A percentile compares a stretch with the other conserved stretches of the same genome.
phyloP scores from a whole-genome alignment of 108 stramenopile genomes.

The Nitzschia palea region DNA sequence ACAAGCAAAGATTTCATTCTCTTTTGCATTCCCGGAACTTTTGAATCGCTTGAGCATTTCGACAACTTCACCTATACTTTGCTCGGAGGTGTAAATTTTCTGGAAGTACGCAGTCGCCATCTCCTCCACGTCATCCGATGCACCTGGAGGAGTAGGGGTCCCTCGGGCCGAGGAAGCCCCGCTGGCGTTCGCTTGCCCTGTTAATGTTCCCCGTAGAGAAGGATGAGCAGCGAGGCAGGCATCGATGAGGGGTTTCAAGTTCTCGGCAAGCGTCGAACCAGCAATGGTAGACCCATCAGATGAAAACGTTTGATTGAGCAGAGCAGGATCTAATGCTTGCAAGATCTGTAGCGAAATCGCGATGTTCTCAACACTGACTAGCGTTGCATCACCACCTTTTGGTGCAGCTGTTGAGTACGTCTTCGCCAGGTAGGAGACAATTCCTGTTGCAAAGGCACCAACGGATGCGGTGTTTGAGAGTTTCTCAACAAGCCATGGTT shows the following conservation, averaged over 20 bases:
- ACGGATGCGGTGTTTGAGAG: slow-evolving; percentile 36
- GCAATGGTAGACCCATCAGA: slow-evolving; percentile 27
- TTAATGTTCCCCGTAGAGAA: slow-evolving; percentile 37
- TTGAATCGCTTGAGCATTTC: slow-evolving; percentile 96
- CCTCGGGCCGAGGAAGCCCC: slow-evolving; percentile 19
- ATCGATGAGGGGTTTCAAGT: slow-evolving; percentile 64
- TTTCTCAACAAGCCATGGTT: slow-evolving; percentile 75
- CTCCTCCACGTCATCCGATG: slow-evolving; percentile 92
- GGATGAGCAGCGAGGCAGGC: slow-evolving; percentile 63
- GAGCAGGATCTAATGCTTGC: slow-evolving; percentile 47
- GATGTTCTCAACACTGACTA: slow-evolving; percentile 80
- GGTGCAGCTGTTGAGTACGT: slow-evolving; percentile 55
- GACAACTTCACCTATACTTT: slow-evolving; percentile 93
- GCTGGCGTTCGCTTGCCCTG: slow-evolving; percentile 14
- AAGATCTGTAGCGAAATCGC: slow-evolving; percentile 58
- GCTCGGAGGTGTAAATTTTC: slow-evolving; percentile 95
- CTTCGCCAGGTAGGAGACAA: slow-evolving; percentile 73
- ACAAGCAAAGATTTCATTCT: slow-evolving; percentile 98
- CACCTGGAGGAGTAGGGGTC: slow-evolving; percentile 26
- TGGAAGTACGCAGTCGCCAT: slow-evolving; percentile 96
- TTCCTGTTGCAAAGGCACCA: slow-evolving; percentile 46
- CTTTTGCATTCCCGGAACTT: slow-evolving; percentile 82
- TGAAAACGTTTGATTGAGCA: slow-evolving; percentile 51
- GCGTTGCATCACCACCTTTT: slow-evolving; percentile 41
- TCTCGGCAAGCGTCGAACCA: slow-evolving; percentile 60